Conservation (phyloP, 1,284 basidiomycete genomes). For the Melampsora americana region DNA sequence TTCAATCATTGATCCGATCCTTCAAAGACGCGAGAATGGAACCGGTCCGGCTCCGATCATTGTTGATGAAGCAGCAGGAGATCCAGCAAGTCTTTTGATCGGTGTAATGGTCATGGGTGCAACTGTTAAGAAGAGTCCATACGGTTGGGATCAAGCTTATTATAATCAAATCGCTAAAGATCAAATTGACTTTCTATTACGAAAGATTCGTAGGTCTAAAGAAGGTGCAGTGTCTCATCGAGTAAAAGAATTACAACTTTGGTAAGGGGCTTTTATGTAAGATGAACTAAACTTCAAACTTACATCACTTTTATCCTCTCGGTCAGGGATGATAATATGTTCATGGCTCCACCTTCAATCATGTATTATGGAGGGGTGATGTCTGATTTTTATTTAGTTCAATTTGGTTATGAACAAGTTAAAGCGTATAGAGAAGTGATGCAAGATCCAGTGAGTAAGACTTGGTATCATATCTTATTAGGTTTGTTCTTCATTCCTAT, state of each 20-base stretch:
- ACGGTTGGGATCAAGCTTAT: conserved; percentile 1
- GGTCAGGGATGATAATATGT: conserved; percentile 50
- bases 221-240: conserved; percentile 52
- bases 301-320: too few species aligned
- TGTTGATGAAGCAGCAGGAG: not conserved
- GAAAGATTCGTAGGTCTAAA: conserved; percentile 46
- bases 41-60: not conserved
- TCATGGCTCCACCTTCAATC: conserved; percentile 53
- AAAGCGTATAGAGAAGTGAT: conserved; percentile 67
- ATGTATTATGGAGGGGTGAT: conserved; percentile 51
- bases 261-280: too few species aligned
- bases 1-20: not conserved
- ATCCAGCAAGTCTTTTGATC: not conserved
- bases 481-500: too few species aligned
- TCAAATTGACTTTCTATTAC: conserved; percentile 50
- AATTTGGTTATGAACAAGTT: conserved; percentile 73
- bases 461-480: conserved; percentile 57
- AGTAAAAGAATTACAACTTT: conserved; percentile 35
- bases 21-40: not conserved
- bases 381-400: conserved; percentile 55
- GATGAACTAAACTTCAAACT: not conserved
- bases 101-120: conserved; percentile 2
- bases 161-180: conserved; percentile 32
- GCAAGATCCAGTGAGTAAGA: conserved; percentile 26
- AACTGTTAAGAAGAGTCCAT: not conserved